Conservation (phyloP, 2,329 filamentous ascomycete genomes). For the Fusarium aywerte region DNA sequence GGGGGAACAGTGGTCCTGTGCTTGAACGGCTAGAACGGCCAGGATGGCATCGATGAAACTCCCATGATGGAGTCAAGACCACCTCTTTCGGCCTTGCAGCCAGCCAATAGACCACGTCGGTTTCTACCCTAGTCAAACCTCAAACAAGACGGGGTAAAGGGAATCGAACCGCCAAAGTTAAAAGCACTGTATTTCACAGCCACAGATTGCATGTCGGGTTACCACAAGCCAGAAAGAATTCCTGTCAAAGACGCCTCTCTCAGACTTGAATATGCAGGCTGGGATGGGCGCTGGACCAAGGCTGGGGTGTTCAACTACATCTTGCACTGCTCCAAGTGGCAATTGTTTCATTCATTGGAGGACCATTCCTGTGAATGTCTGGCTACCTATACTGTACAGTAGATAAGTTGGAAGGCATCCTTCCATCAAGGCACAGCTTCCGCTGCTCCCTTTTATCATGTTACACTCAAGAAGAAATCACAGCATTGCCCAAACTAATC, state of each 20-base stretch:
- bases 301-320: slow-evolving; percentile 21
- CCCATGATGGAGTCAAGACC: slow-evolving; percentile 17
- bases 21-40: slow-evolving; percentile 32
- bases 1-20: slow-evolving; percentile 20
- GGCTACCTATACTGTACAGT: too few relatives aligned
- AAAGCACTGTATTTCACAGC: background rate
- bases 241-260: slow-evolving; percentile 22
- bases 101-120: slow-evolving; percentile 26
- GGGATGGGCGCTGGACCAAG: slow-evolving; percentile 7
- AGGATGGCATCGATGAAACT: slow-evolving; percentile 39
- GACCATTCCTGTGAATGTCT: slow-evolving; percentile 35
- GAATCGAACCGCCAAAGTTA: background rate
- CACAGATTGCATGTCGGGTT: background rate
- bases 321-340: background rate
- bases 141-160: slow-evolving; percentile 38
- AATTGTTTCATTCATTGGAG: background rate
- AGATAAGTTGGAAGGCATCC: slow-evolving; percentile 35
- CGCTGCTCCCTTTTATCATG: slow-evolving; percentile 5
- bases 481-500: too few relatives aligned
- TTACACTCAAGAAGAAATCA: background rate
- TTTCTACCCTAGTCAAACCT: slow-evolving; percentile 36
- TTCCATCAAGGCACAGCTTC: slow-evolving; percentile 7
- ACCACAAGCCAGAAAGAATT: slow-evolving; percentile 26
- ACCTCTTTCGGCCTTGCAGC: slow-evolving; percentile 29
- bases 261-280: slow-evolving; percentile 5